Evolutionary conservation across 2,329 filamentous ascomycete genomes (phyloP), one percentile per base, ranked within the genome.

Genomic region (Annulohypoxylon truncatum): DNA sequence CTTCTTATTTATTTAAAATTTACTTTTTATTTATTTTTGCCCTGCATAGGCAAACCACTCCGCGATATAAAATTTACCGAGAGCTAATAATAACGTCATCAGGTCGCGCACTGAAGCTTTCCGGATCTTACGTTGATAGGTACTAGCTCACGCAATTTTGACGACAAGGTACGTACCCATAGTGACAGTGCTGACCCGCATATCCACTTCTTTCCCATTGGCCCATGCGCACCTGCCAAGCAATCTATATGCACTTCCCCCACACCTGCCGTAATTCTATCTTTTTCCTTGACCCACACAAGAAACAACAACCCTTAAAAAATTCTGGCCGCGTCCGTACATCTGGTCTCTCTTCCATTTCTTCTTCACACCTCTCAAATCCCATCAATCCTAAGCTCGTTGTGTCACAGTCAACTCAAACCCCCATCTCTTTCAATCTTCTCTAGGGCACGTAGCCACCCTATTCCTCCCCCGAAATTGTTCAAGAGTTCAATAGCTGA

Each of bases 391-490:
- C 71, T 72, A 76, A 77, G 75, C 65, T 71, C 73, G 74, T 77
- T 75, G 76, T 77, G 76, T 77, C 75, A 75, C 76, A 72, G 67
- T 71, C 71, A 71, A 77, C 54, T 73, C 73, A 75, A 71, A 76
- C 69, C 71, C 74, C 71, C 77, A 79, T 77, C 76, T 77, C 77
- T 81, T 81, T 89, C 83, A 84, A 75, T 70, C 69, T 67, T 66
- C 64, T 78, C 91, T 94, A 94, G 92, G 92, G 92, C 92, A 93
- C 91, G 82, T 88, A 94, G 92, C 92, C 92, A 94, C 92, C 92
- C 92, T 94, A 85, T 81, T 75, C 74, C 82, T 82, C 81, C 83
- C 84, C 85, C 87, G 85, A 87, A 84, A 86, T 89, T 90, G 86
- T 87, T 87, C 86, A 89, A 91, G 89, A 92, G 90, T 91, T 85